Percentiles rank a stretch among this genome's conserved stretches.
phyloP scores from a whole-genome alignment of 2,329 filamentous ascomycete species.

The Aspergillus uvarum region DNA sequence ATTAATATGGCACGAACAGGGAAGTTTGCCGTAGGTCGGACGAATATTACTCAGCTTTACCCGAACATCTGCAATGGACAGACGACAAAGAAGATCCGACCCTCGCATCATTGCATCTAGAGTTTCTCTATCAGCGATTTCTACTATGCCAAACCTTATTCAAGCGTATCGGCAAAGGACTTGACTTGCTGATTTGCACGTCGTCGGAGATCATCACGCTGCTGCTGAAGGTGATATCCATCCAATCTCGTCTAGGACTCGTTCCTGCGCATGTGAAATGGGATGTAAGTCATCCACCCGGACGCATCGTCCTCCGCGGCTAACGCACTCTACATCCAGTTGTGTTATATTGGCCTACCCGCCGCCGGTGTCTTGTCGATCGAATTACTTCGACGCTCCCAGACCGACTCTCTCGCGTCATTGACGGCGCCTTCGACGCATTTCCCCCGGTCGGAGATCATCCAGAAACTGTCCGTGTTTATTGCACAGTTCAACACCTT shows the following conservation, averaged over 20 bases:
- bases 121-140: constrained; percentile 23
- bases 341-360: constrained; percentile 25
- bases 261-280: neutral
- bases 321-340: neutral
- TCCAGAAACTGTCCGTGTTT: constrained; percentile 26
- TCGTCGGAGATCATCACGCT: constrained; percentile 8
- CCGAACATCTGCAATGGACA: constrained; percentile 10
- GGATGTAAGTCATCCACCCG: constrained; percentile 3
- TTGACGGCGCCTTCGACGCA: neutral
- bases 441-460: constrained; percentile 22
- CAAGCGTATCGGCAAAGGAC: constrained; percentile 12
- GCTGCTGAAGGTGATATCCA: constrained; percentile 2
- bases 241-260: constrained; percentile 2
- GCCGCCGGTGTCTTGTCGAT: constrained; percentile 22
- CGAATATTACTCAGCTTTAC: constrained; percentile 3
- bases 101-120: constrained; percentile 12
- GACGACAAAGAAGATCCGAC: neutral
- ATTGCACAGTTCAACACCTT: constrained; percentile 16
- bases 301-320: neutral
- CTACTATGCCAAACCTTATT: constrained; percentile 21
- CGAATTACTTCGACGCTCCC: constrained; percentile 24
- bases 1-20: neutral
- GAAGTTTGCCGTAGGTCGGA: neutral
- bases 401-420: neutral
- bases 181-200: neutral